Conservation (phyloP, 1,139 yeast species). For the Candida gigantensis region DNA sequence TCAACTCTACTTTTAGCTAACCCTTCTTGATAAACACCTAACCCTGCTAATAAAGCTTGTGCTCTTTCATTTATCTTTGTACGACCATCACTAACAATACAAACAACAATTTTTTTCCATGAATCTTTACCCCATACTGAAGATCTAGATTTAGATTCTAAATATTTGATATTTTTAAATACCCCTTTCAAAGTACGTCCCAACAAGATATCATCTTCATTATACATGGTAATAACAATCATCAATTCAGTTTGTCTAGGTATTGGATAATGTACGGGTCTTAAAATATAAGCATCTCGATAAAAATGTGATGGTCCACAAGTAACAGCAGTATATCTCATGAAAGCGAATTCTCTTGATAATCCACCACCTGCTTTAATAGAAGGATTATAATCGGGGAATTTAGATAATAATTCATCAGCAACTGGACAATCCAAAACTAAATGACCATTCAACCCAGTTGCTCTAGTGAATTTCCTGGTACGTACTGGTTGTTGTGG, state of each 20-base stretch:
- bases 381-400: slow-evolving; percentile 39
- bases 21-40: slow-evolving; percentile 53
- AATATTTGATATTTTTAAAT: slow-evolving; percentile 48
- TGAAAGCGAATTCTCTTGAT: slow-evolving; percentile 48
- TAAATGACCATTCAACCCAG: slow-evolving; percentile 49
- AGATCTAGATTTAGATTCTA: slow-evolving; percentile 45
- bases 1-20: slow-evolving; percentile 50
- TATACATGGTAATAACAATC: slow-evolving; percentile 52
- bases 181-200: slow-evolving; percentile 51
- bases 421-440: slow-evolving; percentile 55
- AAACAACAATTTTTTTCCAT: slow-evolving; percentile 52
- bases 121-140: slow-evolving; percentile 51
- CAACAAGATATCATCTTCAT: slow-evolving; percentile 48
- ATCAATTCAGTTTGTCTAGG: slow-evolving; percentile 49
- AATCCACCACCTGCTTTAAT: slow-evolving; percentile 46
- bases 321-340: slow-evolving; percentile 53
- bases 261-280: slow-evolving; percentile 49
- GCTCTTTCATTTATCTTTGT: slow-evolving; percentile 51
- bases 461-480: slow-evolving; percentile 41
- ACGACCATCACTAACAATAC: slow-evolving; percentile 51
- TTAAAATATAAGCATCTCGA: slow-evolving; percentile 45
- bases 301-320: slow-evolving; percentile 52
- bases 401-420: slow-evolving; percentile 44
- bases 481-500: slow-evolving; percentile 36
- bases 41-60: slow-evolving; percentile 48